phyloP scores from a whole-genome alignment of 768 basidiomycete species.

The Rhizopogon vulgaris region DNA sequence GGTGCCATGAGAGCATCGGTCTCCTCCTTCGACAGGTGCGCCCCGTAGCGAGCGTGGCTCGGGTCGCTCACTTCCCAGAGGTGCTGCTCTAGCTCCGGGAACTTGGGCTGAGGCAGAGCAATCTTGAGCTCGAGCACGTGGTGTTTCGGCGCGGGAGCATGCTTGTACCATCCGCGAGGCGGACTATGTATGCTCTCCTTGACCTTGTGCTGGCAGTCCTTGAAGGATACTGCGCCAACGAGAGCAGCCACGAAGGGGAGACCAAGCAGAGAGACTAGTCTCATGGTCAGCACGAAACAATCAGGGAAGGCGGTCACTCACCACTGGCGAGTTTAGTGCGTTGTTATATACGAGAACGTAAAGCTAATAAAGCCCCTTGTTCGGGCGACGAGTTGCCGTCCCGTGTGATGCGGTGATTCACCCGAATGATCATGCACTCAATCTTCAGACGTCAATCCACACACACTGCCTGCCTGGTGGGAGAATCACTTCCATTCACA shows the following conservation, averaged over 20 bases:
- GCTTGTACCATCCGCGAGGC: constrained; percentile 45
- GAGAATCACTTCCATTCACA: not conserved
- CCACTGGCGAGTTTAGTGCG: not conserved
- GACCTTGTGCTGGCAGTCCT: constrained; percentile 25
- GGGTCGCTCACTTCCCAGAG: constrained; percentile 56
- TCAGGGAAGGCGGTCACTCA: not conserved
- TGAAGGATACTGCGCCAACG: constrained; percentile 7
- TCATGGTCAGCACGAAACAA: constrained; percentile 25
- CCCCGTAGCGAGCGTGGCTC: constrained; percentile 45
- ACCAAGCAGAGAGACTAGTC: not conserved
- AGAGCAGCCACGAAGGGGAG: constrained; percentile 5
- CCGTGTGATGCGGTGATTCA: not conserved
- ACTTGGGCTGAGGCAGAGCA: constrained; percentile 49
- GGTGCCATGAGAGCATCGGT: constrained; percentile 60
- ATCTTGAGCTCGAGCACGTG: constrained; percentile 50
- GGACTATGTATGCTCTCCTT: constrained; percentile 40
- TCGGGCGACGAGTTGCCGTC: not conserved
- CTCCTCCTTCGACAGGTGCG: constrained; percentile 59
- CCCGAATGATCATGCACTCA: not conserved
- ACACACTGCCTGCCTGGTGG: not conserved
- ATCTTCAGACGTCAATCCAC: not conserved
- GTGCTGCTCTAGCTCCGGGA: constrained; percentile 42
- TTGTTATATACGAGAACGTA: not conserved
- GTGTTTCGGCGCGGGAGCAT: constrained; percentile 37
- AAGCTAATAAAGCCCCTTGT: not conserved